Conservation (phyloP, 352 stramenopile genomes). For the Globisporangium alternatum region DNA sequence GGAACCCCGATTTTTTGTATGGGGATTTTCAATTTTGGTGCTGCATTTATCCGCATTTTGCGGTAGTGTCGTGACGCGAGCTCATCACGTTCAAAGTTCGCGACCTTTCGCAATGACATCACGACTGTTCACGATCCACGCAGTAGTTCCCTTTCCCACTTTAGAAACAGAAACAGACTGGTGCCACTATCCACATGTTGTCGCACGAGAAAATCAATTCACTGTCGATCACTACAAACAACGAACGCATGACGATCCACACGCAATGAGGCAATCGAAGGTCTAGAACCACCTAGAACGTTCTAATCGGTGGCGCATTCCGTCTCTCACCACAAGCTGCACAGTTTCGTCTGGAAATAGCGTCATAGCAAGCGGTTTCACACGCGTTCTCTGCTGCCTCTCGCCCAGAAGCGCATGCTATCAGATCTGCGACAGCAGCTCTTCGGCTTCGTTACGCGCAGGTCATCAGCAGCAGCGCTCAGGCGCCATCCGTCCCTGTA, state of each 20-base stretch:
- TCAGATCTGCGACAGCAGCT: slow-evolving; percentile 1
- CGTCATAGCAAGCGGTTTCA: neutral
- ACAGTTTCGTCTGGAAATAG: neutral
- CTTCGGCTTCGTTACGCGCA: no score
- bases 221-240: neutral
- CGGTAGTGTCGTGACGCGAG: neutral
- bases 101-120: slow-evolving; percentile 9
- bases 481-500: neutral
- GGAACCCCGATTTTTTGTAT: no score
- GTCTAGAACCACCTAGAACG: no score
- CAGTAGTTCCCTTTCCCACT: neutral
- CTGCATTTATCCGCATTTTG: no score
- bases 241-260: neutral
- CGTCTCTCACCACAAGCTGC: no score
- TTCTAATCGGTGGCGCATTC: no score
- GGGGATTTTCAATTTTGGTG: no score
- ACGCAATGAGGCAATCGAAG: neutral
- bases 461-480: neutral
- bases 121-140: neutral
- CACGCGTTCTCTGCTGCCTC: neutral
- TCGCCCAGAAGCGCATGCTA: neutral
- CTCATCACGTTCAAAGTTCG: neutral
- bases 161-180: neutral
- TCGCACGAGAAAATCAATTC: neutral
- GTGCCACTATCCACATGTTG: neutral